Percentiles rank a stretch among this genome's conserved stretches.
phyloP scores from a whole-genome alignment of 805 yeast genomes.

The Cyberlindnera xylosilytica region DNA sequence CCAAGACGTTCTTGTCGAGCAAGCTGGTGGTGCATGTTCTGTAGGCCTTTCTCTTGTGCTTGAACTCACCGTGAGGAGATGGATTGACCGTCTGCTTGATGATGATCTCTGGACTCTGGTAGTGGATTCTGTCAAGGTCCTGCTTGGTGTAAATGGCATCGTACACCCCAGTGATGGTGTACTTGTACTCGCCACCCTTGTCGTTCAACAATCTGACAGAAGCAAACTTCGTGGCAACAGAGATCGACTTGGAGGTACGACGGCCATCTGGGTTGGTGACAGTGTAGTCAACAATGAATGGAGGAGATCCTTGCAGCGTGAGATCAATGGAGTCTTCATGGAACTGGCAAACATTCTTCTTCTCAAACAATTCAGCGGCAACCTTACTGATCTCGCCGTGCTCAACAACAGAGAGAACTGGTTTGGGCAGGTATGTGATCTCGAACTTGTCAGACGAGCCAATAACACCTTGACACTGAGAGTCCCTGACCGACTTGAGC shows the following conservation, averaged over 20 bases:
- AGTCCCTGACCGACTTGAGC: slow-evolving; percentile 44
- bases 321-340: slow-evolving; percentile 48
- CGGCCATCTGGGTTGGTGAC: slow-evolving; percentile 55
- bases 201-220: slow-evolving; percentile 42
- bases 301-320: slow-evolving; percentile 53
- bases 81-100: slow-evolving; percentile 53
- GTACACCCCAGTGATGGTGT: slow-evolving; percentile 56
- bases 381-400: slow-evolving; percentile 27
- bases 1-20: slow-evolving; percentile 33
- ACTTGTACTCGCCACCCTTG: slow-evolving; percentile 59
- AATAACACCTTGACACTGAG: slow-evolving; percentile 48
- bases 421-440: slow-evolving; percentile 44
- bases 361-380: slow-evolving; percentile 28
- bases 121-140: slow-evolving; percentile 30
- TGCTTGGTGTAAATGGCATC: slow-evolving; percentile 59
- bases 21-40: slow-evolving; percentile 47
- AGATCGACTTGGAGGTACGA: slow-evolving; percentile 35
- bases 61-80: slow-evolving; percentile 59
- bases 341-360: slow-evolving; percentile 45
- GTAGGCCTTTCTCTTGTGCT: slow-evolving; percentile 41
- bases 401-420: slow-evolving; percentile 38
- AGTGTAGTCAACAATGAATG: slow-evolving; percentile 70
- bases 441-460: slow-evolving; percentile 33
- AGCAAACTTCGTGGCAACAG: slow-evolving; percentile 51
- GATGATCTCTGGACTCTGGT: slow-evolving; percentile 31